Evolutionary conservation across 371 early-diverging fungal genomes (phyloP).

Genomic region (Batrachochytrium dendrobatidis): DNA sequence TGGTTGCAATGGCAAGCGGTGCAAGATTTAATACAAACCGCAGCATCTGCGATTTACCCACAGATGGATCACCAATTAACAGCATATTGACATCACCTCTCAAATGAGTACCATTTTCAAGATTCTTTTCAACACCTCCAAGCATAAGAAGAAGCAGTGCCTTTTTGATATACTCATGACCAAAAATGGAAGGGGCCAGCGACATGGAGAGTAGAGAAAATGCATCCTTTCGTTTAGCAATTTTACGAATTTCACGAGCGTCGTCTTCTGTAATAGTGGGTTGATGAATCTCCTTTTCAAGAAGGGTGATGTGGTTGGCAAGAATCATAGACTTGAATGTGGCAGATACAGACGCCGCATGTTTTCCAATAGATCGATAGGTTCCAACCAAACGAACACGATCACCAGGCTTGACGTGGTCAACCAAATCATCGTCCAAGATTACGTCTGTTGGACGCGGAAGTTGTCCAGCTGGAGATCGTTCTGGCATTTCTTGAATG

Average conservation of each 20-base stretch:
- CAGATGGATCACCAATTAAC: constrained; percentile 98
- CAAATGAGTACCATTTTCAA: constrained; percentile 90
- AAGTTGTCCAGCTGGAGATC: constrained; percentile 95
- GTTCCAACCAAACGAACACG: constrained; percentile 94
- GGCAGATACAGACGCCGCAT: constrained; percentile 67
- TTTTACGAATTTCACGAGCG: constrained; percentile 71
- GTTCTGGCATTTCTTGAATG: constrained; percentile 99
- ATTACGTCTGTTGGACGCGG: constrained; percentile 97
- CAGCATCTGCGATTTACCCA: constrained; percentile 98
- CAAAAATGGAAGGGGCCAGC: constrained; percentile 94
- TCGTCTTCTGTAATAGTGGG: constrained; percentile 64
- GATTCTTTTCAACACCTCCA: constrained; percentile 93
- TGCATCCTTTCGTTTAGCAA: constrained; percentile 60
- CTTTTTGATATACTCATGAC: constrained; percentile 94
- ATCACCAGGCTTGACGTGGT: constrained; percentile 97
- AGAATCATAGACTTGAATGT: constrained; percentile 89
- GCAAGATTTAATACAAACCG: constrained; percentile 89
- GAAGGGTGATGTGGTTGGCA: constrained; percentile 80
- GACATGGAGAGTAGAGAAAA: constrained; percentile 82
- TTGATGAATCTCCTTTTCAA: constrained; percentile 50
- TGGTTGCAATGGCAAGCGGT: constrained; percentile 95
- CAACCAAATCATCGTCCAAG: constrained; percentile 95
- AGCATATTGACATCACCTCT: constrained; percentile 95
- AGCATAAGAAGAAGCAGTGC: constrained; percentile 90
- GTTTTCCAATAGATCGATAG: constrained; percentile 83